A percentile compares a stretch with the other conserved stretches of the same genome.
These are phyloP conservation scores for Cercospora sojina DNA, from an alignment of 2,329 filamentous ascomycete species.

Conservation along the genomic window DNA sequence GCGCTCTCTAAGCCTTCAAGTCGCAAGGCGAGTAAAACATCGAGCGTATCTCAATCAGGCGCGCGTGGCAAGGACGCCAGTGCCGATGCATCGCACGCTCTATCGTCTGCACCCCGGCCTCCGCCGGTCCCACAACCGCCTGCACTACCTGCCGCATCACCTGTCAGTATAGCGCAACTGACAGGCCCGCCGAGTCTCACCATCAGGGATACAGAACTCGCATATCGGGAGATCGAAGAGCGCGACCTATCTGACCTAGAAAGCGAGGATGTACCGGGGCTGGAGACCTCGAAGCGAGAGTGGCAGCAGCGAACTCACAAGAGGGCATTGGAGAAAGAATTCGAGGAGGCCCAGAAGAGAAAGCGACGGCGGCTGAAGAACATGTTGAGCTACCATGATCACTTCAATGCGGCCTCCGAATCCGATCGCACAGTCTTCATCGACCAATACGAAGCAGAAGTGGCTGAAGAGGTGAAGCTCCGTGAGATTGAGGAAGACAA, in stretches of 20 bases:
- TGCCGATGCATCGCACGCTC: neutral
- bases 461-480: conserved; percentile 81
- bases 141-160: conserved; percentile 2
- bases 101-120: conserved; percentile 11
- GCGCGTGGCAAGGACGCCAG: conserved; percentile 15
- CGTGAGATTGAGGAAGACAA: conserved; percentile 92
- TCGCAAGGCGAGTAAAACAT: conserved; percentile 32
- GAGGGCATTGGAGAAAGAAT: conserved; percentile 65
- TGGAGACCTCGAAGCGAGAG: conserved; percentile 53
- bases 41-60: conserved; percentile 30
- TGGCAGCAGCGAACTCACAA: conserved; percentile 60
- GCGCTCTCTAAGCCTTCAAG: conserved; percentile 21
- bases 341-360: conserved; percentile 62
- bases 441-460: conserved; percentile 73
- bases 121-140: conserved; percentile 7
- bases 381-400: conserved; percentile 55
- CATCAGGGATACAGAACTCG: conserved; percentile 56
- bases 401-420: conserved; percentile 66
- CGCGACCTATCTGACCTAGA: conserved; percentile 62
- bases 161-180: conserved; percentile 24
- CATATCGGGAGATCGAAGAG: conserved; percentile 60
- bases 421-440: conserved; percentile 75
- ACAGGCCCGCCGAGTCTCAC: conserved; percentile 40
- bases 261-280: conserved; percentile 51
- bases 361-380: conserved; percentile 63